A percentile compares a stretch with the other conserved stretches of the same genome.
phyloP scores from a whole-genome alignment of 257 asterid species.

The Solanum tarijense region DNA sequence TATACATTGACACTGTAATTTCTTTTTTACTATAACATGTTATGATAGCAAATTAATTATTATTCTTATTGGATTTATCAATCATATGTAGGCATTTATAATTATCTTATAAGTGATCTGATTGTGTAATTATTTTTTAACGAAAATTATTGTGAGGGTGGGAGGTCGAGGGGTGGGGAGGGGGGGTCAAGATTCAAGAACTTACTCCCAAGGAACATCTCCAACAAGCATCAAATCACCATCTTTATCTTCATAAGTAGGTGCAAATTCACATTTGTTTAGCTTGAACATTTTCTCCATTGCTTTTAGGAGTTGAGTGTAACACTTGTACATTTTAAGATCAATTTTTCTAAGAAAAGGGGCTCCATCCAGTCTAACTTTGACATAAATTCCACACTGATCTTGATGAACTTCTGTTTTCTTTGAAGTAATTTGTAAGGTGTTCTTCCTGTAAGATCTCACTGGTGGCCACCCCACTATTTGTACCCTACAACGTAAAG shows the following conservation, averaged over 20 bases:
- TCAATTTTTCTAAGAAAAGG: slow-evolving; percentile 57
- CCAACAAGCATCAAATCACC: slow-evolving; percentile 70
- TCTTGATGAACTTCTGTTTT: not conserved
- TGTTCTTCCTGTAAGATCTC: not conserved
- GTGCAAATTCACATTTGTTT: slow-evolving; percentile 39
- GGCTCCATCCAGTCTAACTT: slow-evolving; percentile 21
- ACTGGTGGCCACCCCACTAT: not conserved
- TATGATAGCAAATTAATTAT: not conserved
- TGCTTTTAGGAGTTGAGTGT: slow-evolving; percentile 37
- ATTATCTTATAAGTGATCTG: not conserved
- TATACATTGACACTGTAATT: not conserved
- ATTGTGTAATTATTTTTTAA: not conserved
- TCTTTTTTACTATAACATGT: not conserved
- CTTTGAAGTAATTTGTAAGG: not conserved
- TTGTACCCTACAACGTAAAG: not conserved
- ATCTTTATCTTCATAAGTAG: slow-evolving; percentile 13
- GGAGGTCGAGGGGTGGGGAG: too few species aligned
- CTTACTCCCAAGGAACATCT: slow-evolving; percentile 32
- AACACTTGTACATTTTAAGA: slow-evolving; percentile 29
- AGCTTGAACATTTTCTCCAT: slow-evolving; percentile 53
- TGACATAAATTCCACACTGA: not conserved
- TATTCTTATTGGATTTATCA: not conserved
- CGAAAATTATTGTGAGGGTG: not conserved
- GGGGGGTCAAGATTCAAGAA: not conserved
- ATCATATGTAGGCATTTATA: not conserved